These are phyloP conservation scores for Kazachstania psychrophila DNA, from an alignment of 805 yeast species.

Conservation along the genomic window DNA sequence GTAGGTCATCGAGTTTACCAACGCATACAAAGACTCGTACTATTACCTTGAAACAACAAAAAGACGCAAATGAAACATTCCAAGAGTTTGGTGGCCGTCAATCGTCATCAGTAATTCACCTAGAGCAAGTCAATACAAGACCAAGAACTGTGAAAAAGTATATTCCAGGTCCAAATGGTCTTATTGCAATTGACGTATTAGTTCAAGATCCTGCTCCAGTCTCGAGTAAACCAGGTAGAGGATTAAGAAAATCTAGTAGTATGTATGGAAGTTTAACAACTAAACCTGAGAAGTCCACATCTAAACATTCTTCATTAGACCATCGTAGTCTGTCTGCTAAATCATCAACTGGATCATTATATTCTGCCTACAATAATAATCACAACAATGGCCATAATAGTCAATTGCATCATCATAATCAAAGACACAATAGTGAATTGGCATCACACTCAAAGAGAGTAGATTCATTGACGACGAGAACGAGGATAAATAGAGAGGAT, in stretches of 20 bases:
- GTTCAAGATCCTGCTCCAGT: conserved; percentile 13
- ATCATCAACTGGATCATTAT: neutral
- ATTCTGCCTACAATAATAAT: neutral
- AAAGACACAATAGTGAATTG: neutral
- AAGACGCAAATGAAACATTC: conserved; percentile 27
- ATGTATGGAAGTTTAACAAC: neutral
- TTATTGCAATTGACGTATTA: conserved; percentile 62
- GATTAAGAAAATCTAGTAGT: neutral
- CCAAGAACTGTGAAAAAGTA: conserved; percentile 52
- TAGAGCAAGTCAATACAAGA: neutral
- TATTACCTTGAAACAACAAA: conserved; percentile 3
- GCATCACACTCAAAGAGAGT: conserved; percentile 1
- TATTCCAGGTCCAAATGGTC: conserved; percentile 66
- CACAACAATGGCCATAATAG: neutral
- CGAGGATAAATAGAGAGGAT: neutral
- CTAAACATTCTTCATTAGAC: neutral
- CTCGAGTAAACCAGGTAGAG: too few relatives aligned
- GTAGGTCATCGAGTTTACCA: conserved; percentile 15
- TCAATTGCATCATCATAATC: neutral
- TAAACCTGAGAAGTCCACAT: neutral
- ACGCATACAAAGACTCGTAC: conserved; percentile 5
- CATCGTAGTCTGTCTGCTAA: neutral
- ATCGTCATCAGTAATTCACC: conserved; percentile 3
- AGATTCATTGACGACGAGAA: conserved; percentile 1
- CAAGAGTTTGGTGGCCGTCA: conserved; percentile 29